Conservation (phyloP, 805 yeast species). For the Lipomyces chichibuensis region DNA sequence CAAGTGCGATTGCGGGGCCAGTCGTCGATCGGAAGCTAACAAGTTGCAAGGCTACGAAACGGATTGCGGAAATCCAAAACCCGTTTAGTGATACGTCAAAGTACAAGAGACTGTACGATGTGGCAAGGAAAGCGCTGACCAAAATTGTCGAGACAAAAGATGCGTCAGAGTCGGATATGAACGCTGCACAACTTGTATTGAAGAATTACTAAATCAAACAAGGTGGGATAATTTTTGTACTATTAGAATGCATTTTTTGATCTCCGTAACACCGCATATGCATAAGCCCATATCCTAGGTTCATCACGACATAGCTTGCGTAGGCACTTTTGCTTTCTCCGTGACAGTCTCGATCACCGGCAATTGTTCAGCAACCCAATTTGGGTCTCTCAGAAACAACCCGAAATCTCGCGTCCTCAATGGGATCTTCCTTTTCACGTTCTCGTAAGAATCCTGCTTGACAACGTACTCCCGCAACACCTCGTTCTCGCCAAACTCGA, state of each 20-base stretch:
- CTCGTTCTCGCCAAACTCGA: slow-evolving; percentile 68
- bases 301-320: neutral
- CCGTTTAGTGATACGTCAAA: slow-evolving; percentile 35
- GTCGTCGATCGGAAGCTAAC: neutral
- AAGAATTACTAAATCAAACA: slow-evolving; percentile 26
- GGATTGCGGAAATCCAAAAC: slow-evolving; percentile 9
- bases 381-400: slow-evolving; percentile 72
- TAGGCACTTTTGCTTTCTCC: slow-evolving; percentile 37
- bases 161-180: slow-evolving; percentile 45
- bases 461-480: slow-evolving; percentile 78
- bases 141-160: slow-evolving; percentile 44
- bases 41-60: slow-evolving; percentile 39
- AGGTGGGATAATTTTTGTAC: neutral
- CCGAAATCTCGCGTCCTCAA: slow-evolving; percentile 67
- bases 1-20: neutral
- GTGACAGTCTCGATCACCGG: slow-evolving; percentile 51
- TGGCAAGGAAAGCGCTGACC: slow-evolving; percentile 48
- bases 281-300: neutral
- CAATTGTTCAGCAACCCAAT: slow-evolving; percentile 76
- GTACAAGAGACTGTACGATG: slow-evolving; percentile 44
- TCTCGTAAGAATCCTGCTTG: slow-evolving; percentile 60
- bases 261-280: slow-evolving; percentile 1
- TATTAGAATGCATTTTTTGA: neutral
- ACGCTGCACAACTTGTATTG: slow-evolving; percentile 46
- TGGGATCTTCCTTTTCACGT: slow-evolving; percentile 50